Base-by-base conservation (phyloP, 495 filamentous ascomycete species). In the Podospora anserina region DNA sequence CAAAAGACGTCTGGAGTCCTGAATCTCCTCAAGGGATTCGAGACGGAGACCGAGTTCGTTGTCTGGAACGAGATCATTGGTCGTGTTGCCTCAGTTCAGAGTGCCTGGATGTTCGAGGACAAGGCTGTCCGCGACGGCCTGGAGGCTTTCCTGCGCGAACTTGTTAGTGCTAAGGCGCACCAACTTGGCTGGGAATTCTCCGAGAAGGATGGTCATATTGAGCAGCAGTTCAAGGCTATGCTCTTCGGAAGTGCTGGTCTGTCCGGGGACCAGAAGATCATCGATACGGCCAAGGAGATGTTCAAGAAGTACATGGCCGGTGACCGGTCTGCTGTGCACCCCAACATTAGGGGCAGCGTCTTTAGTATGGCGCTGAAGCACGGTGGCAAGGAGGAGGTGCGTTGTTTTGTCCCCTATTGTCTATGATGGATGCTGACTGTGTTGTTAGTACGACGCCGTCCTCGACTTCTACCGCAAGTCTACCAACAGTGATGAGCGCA, bases 61-160 rank as follows among this genome's bases (percentile, higher is more conserved):
- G 95, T 98, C 23, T 98, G 95, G 95, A 91, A 90, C 70, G 92
- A 97, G 81, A 90, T 98, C 65, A 84, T 92, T 49, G 83, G 88
- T 16, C 88, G 92, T 49, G 86, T 97, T 69, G 86, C 86, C 2
- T 83, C 87, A 20, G 85, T 97, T 44, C 91, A 93, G 68, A 83
- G 83, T 32, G 90, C 94, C 26, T 98, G 93, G 93, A 79, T 94
- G 30, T 99, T 97, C 73, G 93, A 97, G 79, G 88, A 93, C 71
- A 72, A 87, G 67, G 81, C 88, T 64, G 86, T 89, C 28, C 87
- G 85, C 63, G 88, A 92, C 68, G 92, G 90, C 6, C 84, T 99
- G 23, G 90, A 91, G 79, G 82, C 85, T 9, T 96, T 97, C 85
- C 88, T 94, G 75, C 88, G 88, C 44, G 85, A 90, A 2, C 83